Evolutionary conservation across 495 filamentous ascomycete genomes (phyloP).

Genomic region (Aspergillus funiculosus): DNA sequence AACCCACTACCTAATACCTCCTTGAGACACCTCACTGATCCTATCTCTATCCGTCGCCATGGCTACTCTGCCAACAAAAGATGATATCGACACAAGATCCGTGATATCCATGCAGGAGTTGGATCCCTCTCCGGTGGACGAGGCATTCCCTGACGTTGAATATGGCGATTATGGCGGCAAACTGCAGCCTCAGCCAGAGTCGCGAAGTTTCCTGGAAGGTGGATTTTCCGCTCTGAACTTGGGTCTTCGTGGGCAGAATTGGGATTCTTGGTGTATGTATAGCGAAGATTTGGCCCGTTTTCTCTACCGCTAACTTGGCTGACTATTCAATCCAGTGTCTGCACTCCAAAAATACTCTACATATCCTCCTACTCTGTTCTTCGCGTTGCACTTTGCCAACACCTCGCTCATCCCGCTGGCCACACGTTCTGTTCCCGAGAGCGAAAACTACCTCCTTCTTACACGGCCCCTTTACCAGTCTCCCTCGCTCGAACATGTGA

Average conservation of each 20-base stretch:
- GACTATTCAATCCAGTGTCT: slow-evolving; percentile 50
- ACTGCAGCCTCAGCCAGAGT: slow-evolving; percentile 19
- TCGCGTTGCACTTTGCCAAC: slow-evolving; percentile 70
- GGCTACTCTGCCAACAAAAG: slow-evolving; percentile 17
- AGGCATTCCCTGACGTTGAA: slow-evolving; percentile 45
- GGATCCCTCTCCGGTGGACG: slow-evolving; percentile 76
- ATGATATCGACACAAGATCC: slow-evolving; percentile 39
- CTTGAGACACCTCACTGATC: not conserved
- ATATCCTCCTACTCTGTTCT: slow-evolving; percentile 78
- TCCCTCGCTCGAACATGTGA: slow-evolving; percentile 39
- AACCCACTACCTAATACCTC: not conserved
- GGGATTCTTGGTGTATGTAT: slow-evolving; percentile 57
- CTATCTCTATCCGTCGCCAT: slow-evolving; percentile 7
- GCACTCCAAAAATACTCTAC: slow-evolving; percentile 81
- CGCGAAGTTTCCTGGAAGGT: slow-evolving; percentile 1
- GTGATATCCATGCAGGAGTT: slow-evolving; percentile 66
- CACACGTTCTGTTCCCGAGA: slow-evolving; percentile 47
- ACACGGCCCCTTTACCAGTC: slow-evolving; percentile 78
- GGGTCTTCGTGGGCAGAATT: slow-evolving; percentile 54
- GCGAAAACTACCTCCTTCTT: slow-evolving; percentile 55
- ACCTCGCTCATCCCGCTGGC: slow-evolving; percentile 68
- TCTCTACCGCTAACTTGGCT: slow-evolving; percentile 1
- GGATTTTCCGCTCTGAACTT: slow-evolving; percentile 32
- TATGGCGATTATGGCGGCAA: slow-evolving; percentile 53
- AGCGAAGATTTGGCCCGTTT: slow-evolving; percentile 12